A percentile compares a stretch with the other conserved stretches of the same genome.
phyloP scores from a whole-genome alignment of 225 moss, liverwort and hornwort genomes.

The Asterella californica region DNA sequence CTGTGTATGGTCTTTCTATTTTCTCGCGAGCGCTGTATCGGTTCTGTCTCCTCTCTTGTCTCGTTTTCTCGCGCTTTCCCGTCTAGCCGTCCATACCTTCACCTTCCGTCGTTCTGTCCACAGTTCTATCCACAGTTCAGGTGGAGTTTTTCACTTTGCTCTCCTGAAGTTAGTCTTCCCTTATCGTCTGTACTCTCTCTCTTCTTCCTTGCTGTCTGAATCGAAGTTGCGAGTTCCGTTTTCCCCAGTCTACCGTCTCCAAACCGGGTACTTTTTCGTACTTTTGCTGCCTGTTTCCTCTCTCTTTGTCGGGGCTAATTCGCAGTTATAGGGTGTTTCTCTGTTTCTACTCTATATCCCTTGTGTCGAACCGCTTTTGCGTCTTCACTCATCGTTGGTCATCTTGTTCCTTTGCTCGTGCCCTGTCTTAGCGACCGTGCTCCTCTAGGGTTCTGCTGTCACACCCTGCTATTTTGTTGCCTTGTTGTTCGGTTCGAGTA shows the following conservation, averaged over 20 bases:
- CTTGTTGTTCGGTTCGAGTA: slow-evolving; percentile 14
- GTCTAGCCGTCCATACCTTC: neutral
- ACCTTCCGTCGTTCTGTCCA: neutral
- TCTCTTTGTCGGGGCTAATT: neutral
- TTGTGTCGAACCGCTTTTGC: neutral
- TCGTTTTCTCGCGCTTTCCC: neutral
- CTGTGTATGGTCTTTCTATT: neutral
- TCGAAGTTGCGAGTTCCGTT: neutral
- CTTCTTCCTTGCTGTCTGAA: slow-evolving; percentile 28
- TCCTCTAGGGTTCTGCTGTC: slow-evolving; percentile 16
- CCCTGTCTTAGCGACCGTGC: slow-evolving; percentile 1
- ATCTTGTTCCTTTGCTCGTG: slow-evolving; percentile 1
- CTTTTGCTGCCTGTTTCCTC: neutral
- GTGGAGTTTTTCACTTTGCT: neutral
- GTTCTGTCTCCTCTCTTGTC: neutral
- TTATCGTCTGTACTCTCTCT: slow-evolving; percentile 46
- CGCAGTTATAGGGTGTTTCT: neutral
- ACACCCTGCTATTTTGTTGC: neutral
- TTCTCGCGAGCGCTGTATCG: slow-evolving; percentile 7
- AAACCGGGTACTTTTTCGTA: slow-evolving; percentile 10
- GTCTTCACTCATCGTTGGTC: neutral
- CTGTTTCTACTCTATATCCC: neutral
- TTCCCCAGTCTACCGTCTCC: neutral
- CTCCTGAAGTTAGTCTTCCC: neutral
- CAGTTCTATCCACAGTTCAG: neutral